Conservation (phyloP, 352 stramenopile genomes). For the Phytophthora foliorum region DNA sequence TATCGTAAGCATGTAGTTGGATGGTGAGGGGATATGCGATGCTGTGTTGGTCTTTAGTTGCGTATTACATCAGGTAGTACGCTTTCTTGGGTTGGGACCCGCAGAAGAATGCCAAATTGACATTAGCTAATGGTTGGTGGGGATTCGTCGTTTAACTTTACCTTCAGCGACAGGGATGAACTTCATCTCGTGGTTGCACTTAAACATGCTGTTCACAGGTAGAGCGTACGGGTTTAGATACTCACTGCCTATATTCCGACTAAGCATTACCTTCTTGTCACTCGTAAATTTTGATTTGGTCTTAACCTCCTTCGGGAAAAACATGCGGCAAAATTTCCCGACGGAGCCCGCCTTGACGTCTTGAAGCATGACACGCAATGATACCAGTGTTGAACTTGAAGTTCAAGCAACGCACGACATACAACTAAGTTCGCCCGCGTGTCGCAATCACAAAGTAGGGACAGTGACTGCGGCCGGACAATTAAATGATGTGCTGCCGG, state of each 20-base stretch:
- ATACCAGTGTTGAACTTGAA: slow-evolving; percentile 11
- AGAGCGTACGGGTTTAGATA: slow-evolving; percentile 11
- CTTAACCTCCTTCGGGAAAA: slow-evolving; percentile 7
- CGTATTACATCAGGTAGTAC: slow-evolving; percentile 24
- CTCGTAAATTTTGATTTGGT: background rate
- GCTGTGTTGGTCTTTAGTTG: slow-evolving; percentile 9
- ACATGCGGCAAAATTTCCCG: slow-evolving; percentile 15
- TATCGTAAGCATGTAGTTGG: slow-evolving; percentile 15
- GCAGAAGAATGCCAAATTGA: too few relatives aligned
- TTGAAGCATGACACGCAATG: slow-evolving; percentile 22
- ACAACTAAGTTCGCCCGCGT: too few relatives aligned
- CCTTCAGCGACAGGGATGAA: slow-evolving; percentile 16
- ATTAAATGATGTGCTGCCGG: too few relatives aligned
- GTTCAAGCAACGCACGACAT: background rate
- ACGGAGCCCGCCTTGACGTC: background rate
- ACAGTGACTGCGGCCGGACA: too few relatives aligned
- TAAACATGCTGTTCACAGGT: background rate
- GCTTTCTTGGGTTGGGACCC: slow-evolving; percentile 22
- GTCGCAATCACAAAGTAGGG: too few relatives aligned
- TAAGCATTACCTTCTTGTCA: background rate
- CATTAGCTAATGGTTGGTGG: background rate
- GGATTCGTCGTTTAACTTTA: background rate
- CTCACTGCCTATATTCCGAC: background rate
- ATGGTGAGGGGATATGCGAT: slow-evolving; percentile 15
- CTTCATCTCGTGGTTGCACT: too few relatives aligned